Evolutionary conservation across 2,329 filamentous ascomycete species (phyloP).

Genomic region (Corinectria fuckeliana): DNA sequence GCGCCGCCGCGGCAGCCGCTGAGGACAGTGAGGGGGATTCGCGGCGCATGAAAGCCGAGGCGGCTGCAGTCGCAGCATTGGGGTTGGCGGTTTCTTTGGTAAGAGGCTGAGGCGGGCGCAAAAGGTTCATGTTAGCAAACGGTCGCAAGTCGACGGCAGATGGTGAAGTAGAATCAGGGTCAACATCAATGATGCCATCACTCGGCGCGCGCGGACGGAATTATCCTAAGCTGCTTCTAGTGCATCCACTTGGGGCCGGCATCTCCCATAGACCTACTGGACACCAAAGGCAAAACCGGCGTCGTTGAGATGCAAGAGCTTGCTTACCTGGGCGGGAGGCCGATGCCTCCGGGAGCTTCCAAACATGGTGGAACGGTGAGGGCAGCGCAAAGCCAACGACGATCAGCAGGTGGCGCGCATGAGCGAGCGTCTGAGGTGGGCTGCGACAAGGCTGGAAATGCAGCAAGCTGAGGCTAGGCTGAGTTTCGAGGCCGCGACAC

Average conservation of each 20-base stretch:
- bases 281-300: slow-evolving; percentile 34
- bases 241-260: neutral
- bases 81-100: slow-evolving; percentile 70
- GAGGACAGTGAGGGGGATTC: slow-evolving; percentile 74
- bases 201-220: neutral
- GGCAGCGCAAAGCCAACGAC: slow-evolving; percentile 18
- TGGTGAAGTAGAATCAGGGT: neutral
- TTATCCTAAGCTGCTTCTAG: neutral
- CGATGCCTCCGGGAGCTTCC: slow-evolving; percentile 57
- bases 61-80: slow-evolving; percentile 80
- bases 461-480: slow-evolving; percentile 15
- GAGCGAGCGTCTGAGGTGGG: slow-evolving; percentile 10
- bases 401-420: slow-evolving; percentile 33
- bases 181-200: neutral
- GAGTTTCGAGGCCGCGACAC: slow-evolving; percentile 14
- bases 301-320: slow-evolving; percentile 26
- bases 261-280: slow-evolving; percentile 28
- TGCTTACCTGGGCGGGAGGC: slow-evolving; percentile 57
- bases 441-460: slow-evolving; percentile 8
- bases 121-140: slow-evolving; percentile 35
- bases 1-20: slow-evolving; percentile 84
- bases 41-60: slow-evolving; percentile 78
- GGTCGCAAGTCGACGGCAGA: slow-evolving; percentile 8
- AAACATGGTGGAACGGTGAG: slow-evolving; percentile 51
- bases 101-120: slow-evolving; percentile 58